A percentile compares a stretch with the other conserved stretches of the same genome.
Conservation (phyloP, 2,329 filamentous ascomycete genomes). For the Aspergillus latus region DNA sequence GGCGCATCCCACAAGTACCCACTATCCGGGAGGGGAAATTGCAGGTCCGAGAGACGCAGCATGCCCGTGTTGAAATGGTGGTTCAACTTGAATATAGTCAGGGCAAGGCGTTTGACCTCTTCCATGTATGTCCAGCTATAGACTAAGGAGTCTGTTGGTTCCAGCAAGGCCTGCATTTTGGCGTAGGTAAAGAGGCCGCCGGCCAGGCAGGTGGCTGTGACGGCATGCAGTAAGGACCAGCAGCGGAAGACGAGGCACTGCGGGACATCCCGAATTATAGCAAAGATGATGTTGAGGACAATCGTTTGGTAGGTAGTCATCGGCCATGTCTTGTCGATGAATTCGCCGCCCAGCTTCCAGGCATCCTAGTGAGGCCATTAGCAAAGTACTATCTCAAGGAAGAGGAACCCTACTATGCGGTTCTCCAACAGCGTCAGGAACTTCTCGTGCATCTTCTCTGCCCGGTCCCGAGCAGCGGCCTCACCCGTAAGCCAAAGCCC, state of each 20-base stretch:
- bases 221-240: not conserved
- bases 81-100: not conserved
- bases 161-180: not conserved
- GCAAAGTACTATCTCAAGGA: not conserved
- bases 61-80: not conserved
- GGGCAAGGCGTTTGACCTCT: not conserved
- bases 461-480: not conserved
- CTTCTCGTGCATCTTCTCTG: slow-evolving; percentile 1
- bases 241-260: not conserved
- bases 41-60: not conserved
- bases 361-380: not conserved
- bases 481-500: slow-evolving; percentile 2
- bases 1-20: not conserved
- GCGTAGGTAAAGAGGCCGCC: slow-evolving; percentile 3
- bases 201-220: not conserved
- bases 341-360: not conserved
- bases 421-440: not conserved
- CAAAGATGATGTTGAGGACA: not conserved
- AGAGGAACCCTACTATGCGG: not conserved
- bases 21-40: not conserved
- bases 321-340: not conserved
- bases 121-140: slow-evolving; percentile 1
- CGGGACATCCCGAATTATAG: not conserved
- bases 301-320: not conserved
- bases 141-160: not conserved